Evolutionary conservation across 345 rosid species (phyloP), one percentile per base, ranked within the genome.

Genomic region (Euphorbia tirucalli): DNA sequence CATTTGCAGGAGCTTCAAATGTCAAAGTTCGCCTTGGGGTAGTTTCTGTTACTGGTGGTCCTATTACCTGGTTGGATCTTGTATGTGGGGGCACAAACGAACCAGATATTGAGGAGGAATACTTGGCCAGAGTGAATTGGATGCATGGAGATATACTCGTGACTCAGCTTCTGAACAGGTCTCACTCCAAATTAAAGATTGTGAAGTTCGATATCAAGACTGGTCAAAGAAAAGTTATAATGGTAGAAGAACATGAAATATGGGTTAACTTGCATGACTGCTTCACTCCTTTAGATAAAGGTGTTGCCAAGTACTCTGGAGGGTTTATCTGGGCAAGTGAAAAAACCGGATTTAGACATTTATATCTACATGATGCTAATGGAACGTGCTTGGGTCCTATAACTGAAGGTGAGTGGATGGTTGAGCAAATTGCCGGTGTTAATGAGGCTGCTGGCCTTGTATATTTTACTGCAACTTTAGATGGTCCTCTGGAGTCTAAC

Each of bases 321-420:
- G 97, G 97, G 27, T 95, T 95, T 81, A 88, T 92, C 60, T 95
- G 97, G 97, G 97, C 99, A 8, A 92, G 97, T 68, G 99, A 95
- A 78, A 90, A 74, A 79, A 84, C 93, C 0, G 96, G 99, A 79
- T 95, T 80, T 72, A 85, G 91, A 77, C 99, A 95, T 82, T 88
- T 95, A 72, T 90, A 90, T 85, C 83, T 95, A 71, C 86, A 90
- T 71, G 93, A 88, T 71, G 83, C 80, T 57, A 79, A 84, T 63
- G 98, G 98, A 61, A 65, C 82, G 61, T 92, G 90, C 84, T 74
- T 90, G 46, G 93, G 92, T 64, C 89, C 93, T 11, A 81, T 94
- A 70, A 94, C 96, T 10, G 83, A 83, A 75, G 98, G 98, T 64
- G 90, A 92, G 48, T 89, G 97, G 96, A 84, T 90, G 90, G 97